Evolutionary conservation across 192 early-diverging fungal genomes (phyloP).

Genomic region (Coemansia sp.): DNA sequence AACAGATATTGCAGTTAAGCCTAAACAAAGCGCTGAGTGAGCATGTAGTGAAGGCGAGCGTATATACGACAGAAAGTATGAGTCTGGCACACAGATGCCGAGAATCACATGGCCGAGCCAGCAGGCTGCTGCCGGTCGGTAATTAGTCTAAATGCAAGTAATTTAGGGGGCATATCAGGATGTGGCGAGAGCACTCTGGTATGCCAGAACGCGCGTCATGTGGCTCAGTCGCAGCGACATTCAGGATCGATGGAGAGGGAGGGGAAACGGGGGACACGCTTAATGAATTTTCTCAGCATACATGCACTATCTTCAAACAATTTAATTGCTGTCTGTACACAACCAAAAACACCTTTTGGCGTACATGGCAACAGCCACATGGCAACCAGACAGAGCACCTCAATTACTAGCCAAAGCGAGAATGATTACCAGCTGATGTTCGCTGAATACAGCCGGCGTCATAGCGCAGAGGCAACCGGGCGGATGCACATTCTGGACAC

Average conservation of each 20-base stretch:
- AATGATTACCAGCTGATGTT: neutral
- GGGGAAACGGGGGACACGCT: neutral
- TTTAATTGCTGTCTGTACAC: neutral
- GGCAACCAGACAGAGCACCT: neutral
- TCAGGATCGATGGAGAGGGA: conserved; percentile 1
- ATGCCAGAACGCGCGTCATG: neutral
- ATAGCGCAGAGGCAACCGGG: neutral
- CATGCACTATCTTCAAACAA: neutral
- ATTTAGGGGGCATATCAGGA: neutral
- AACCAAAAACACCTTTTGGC: neutral
- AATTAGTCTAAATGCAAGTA: conserved; percentile 1
- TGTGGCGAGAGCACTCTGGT: neutral
- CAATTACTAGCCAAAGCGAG: neutral
- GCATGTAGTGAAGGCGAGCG: neutral
- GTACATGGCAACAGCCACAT: neutral
- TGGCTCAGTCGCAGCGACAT: neutral
- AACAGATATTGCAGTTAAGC: neutral
- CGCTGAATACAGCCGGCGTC: neutral
- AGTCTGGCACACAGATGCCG: neutral
- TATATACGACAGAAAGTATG: neutral
- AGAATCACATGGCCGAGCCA: neutral
- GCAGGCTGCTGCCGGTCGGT: neutral
- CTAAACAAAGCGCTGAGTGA: neutral
- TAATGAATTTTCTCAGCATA: neutral
- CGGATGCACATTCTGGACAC: neutral